These are phyloP conservation scores for Pleurostoma richardsiae DNA, from an alignment of 2,329 filamentous ascomycete genomes.

Conservation along the genomic window DNA sequence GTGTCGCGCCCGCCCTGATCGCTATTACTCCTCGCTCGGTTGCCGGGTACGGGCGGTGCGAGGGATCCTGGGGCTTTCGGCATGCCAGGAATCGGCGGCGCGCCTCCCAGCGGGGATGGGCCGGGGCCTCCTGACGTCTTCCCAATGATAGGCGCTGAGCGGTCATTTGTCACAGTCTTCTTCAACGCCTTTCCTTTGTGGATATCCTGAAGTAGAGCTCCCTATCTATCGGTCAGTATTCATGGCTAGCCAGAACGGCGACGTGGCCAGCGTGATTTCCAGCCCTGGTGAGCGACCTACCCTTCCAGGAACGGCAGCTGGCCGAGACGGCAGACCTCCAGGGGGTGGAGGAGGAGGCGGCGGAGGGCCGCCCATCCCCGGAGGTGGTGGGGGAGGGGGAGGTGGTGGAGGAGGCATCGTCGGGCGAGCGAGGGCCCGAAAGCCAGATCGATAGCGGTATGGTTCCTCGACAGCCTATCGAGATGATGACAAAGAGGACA, in stretches of 20 bases:
- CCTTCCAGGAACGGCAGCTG: constrained; percentile 52
- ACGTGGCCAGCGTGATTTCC: neutral
- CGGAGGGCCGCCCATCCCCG: constrained; percentile 49
- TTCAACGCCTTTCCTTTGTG: constrained; percentile 73
- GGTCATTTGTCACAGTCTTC: constrained; percentile 87
- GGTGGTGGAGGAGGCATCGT: constrained; percentile 56
- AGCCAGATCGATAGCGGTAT: no score
- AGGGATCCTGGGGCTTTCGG: constrained; percentile 55
- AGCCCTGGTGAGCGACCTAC: constrained; percentile 40
- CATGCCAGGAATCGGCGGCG: constrained; percentile 73
- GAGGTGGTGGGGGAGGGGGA: constrained; percentile 50
- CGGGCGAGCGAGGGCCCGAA: no score
- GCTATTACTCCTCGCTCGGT: constrained; percentile 78
- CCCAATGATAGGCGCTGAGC: constrained; percentile 72
- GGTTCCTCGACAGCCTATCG: neutral
- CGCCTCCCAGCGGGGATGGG: constrained; percentile 63
- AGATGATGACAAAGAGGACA: neutral
- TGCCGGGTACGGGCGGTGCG: constrained; percentile 66
- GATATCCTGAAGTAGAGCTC: constrained; percentile 84
- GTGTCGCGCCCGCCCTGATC: constrained; percentile 54
- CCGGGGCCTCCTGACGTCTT: constrained; percentile 50
- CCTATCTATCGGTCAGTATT: constrained; percentile 43
- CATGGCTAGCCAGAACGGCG: neutral
- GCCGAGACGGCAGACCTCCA: constrained; percentile 47
- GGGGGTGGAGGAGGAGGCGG: constrained; percentile 61